Base-by-base conservation (phyloP, 495 filamentous ascomycete genomes). In the Beverwykella pulmonaria region DNA sequence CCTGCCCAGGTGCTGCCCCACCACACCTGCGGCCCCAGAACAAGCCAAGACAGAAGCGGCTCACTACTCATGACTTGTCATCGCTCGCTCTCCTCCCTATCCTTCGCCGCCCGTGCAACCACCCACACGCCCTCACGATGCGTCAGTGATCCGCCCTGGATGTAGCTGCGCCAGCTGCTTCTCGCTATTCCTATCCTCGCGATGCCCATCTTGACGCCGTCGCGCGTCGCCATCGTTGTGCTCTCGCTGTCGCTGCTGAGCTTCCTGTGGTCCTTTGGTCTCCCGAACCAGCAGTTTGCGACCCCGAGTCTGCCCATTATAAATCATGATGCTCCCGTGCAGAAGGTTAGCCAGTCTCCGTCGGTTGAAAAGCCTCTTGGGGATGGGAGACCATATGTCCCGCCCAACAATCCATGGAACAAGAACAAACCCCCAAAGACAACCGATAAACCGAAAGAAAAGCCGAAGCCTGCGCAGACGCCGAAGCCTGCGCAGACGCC, bases 261-360 rank as follows among this genome's bases (percentile, higher is more conserved):
- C 48, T 68, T 68, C 59, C 32, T 68, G n/a, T 68, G 65, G 65
- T 62, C 59, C 2, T 63, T 68, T 59, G 65, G 64, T 55, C 57
- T 67, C 29, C 64, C 64, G n/a, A n/a, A n/a, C 46, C 53, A 32
- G 15, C 53, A 67, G 36, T 30, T 55, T 10, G 39, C 57, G n/a
- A 32, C 23, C 20, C 57, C 56, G 22, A 30, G 32, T 17, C 29
- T 61, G 12, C 57, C 58, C 8, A 22, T 61, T 22, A 62, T 61
- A 12, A 19, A 53, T 27, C 64, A 67, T 32, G 52, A 62, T 36
- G 47, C 1, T 1, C 59, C 44, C 7, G 20, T 25, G 6, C 19
- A 39, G 32, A 25, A 58, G 30, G 2, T 20, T 3, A 26, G 7
- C n/a, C n/a, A 58, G 17, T 17, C 53, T 25, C 41, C 58, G 2